Conservation (phyloP, 345 rosid species). For the Eutrema yunnanense region DNA sequence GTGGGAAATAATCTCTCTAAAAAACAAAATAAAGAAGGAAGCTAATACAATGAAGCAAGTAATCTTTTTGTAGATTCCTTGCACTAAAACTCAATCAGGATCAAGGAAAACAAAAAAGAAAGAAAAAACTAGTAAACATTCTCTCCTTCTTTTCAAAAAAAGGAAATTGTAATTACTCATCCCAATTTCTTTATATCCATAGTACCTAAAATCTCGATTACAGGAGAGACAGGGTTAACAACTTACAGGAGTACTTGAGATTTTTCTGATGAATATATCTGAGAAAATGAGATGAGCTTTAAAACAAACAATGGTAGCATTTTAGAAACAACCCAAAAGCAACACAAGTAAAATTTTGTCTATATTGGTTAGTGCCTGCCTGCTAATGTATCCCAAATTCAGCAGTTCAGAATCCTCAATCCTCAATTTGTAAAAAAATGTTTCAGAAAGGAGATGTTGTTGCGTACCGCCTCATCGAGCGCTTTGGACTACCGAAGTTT, state of each 20-base stretch:
- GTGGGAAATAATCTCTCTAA: not conserved
- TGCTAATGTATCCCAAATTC: no score
- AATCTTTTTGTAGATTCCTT: constrained; percentile 38
- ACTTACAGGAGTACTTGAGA: not conserved
- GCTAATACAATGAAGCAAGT: constrained; percentile 51
- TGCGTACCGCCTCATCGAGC: not conserved
- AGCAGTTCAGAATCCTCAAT: no score
- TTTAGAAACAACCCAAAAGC: not conserved
- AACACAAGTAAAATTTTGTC: not conserved
- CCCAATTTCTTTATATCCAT: not conserved
- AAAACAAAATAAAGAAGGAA: constrained; percentile 24
- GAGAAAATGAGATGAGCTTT: not conserved
- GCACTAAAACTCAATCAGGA: not conserved
- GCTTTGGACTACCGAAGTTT: not conserved
- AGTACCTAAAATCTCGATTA: not conserved
- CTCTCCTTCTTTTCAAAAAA: not conserved
- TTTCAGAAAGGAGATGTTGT: not conserved
- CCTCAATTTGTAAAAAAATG: not conserved
- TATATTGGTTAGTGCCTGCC: not conserved
- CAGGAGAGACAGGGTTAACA: not conserved
- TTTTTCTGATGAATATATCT: not conserved
- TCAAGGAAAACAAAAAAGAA: not conserved
- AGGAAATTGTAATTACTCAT: not conserved
- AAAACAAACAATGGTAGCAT: not conserved
- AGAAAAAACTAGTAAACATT: not conserved